These are phyloP conservation scores for Pelargonium exstipulatum DNA, from an alignment of 441 rosid genomes.

Conservation along the genomic window DNA sequence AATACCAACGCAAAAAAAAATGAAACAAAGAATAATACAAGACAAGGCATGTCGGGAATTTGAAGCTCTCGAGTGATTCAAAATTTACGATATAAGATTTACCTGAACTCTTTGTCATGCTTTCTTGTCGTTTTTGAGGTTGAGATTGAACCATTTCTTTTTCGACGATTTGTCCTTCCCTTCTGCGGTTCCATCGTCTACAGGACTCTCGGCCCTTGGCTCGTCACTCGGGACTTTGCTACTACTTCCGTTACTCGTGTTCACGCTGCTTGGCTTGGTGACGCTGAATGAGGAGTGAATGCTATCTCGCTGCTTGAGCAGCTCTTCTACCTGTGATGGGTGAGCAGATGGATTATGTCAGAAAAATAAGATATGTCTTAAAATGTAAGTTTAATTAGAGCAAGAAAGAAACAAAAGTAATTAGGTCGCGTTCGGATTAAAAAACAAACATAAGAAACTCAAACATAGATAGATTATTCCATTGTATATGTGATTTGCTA, in stretches of 20 bases:
- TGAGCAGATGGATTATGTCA: slow-evolving; percentile 13
- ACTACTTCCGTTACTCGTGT: slow-evolving; percentile 57
- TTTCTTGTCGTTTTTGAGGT: slow-evolving; percentile 73
- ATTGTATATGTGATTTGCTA: no score
- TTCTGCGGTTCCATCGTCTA: slow-evolving; percentile 65
- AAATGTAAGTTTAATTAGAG: no score
- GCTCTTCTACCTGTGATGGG: slow-evolving; percentile 66
- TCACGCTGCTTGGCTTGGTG: slow-evolving; percentile 32
- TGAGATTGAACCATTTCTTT: slow-evolving; percentile 95
- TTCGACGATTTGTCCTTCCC: slow-evolving; percentile 78
- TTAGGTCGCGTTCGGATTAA: no score
- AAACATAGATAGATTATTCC: no score
- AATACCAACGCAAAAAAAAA: not conserved
- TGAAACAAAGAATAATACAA: slow-evolving; percentile 27
- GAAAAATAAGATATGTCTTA: no score
- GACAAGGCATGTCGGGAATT: slow-evolving; percentile 8
- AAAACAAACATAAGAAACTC: no score
- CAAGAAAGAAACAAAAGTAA: no score
- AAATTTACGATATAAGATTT: not conserved
- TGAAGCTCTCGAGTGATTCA: no score
- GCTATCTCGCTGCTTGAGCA: slow-evolving; percentile 74
- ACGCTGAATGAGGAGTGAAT: slow-evolving; percentile 74
- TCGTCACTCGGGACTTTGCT: slow-evolving; percentile 61
- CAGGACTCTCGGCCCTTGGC: slow-evolving; percentile 48
- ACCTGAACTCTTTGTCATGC: not conserved